These are phyloP conservation scores for Pythium chondricola DNA, from an alignment of 352 stramenopile genomes.

Conservation along the genomic window DNA sequence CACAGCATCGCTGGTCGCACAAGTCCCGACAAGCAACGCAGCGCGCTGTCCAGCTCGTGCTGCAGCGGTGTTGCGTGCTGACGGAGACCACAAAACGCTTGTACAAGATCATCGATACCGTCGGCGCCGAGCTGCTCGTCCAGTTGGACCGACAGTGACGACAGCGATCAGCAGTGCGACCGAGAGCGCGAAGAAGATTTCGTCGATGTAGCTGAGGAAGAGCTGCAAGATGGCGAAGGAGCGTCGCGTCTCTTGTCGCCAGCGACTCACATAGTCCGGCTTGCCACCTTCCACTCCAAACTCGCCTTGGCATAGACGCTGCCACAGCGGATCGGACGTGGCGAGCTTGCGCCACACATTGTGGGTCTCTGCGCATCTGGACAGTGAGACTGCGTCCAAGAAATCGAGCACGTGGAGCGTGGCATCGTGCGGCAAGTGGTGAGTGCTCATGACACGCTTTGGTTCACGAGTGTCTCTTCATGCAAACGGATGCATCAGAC, in stretches of 20 bases:
- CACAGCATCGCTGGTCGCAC: neutral
- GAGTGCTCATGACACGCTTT: too few species aligned
- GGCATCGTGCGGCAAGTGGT: constrained; percentile 8
- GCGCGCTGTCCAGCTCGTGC: neutral
- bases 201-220: constrained; percentile 19
- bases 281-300: constrained; percentile 17
- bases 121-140: constrained; percentile 10
- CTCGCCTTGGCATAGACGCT: constrained; percentile 11
- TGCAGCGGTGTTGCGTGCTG: neutral
- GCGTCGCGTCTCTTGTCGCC: constrained; percentile 11
- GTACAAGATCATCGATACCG: constrained; percentile 3
- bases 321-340: constrained; percentile 7
- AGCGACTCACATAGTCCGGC: constrained; percentile 17
- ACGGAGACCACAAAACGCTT: neutral
- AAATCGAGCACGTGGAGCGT: constrained; percentile 18
- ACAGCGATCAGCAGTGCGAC: constrained; percentile 7
- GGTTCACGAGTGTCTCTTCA: too few species aligned
- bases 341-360: constrained; percentile 11
- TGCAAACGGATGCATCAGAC: too few species aligned
- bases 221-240: constrained; percentile 14
- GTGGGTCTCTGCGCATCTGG: constrained; percentile 11
- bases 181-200: constrained; percentile 14
- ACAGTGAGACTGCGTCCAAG: constrained; percentile 17
- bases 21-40: neutral
- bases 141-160: constrained; percentile 7